These are phyloP conservation scores for Entelexis paramagnoliae DNA, from an alignment of 1,139 yeast species.

Conservation along the genomic window DNA sequence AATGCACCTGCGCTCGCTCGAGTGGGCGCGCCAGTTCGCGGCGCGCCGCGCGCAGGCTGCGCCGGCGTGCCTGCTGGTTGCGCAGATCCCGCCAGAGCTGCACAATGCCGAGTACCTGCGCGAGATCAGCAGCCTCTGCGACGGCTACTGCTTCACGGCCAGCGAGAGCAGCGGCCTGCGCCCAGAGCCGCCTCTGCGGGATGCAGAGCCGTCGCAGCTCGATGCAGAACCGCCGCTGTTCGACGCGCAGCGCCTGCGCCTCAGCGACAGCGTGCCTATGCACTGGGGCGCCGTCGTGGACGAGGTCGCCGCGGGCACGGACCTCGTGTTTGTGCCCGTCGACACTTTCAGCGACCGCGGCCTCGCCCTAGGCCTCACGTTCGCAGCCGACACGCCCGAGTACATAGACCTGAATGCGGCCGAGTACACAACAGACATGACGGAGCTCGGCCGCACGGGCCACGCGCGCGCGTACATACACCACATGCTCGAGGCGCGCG, in stretches of 20 bases:
- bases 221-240: background rate
- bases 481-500: slow-evolving; percentile 35
- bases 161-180: too few relatives aligned
- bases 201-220: too few relatives aligned
- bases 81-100: slow-evolving; percentile 31
- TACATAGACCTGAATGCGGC: slow-evolving; percentile 31
- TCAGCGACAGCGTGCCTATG: slow-evolving; percentile 10
- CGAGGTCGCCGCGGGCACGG: slow-evolving; percentile 30
- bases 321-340: slow-evolving; percentile 31
- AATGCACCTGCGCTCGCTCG: slow-evolving; percentile 31
- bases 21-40: slow-evolving; percentile 29
- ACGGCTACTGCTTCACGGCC: slow-evolving; percentile 15
- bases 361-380: slow-evolving; percentile 31
- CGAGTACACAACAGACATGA: slow-evolving; percentile 29
- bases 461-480: slow-evolving; percentile 36
- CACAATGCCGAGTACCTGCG: slow-evolving; percentile 25
- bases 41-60: slow-evolving; percentile 9
- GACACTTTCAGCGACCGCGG: slow-evolving; percentile 33
- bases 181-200: too few relatives aligned
- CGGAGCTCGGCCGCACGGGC: slow-evolving; percentile 25
- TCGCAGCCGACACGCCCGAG: slow-evolving; percentile 14
- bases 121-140: slow-evolving; percentile 19
- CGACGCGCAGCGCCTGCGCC: slow-evolving; percentile 10
- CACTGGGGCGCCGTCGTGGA: slow-evolving; percentile 24
- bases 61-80: slow-evolving; percentile 25